phyloP scores from a whole-genome alignment of 257 asterid genomes.

The Fraxinus excelsior region DNA sequence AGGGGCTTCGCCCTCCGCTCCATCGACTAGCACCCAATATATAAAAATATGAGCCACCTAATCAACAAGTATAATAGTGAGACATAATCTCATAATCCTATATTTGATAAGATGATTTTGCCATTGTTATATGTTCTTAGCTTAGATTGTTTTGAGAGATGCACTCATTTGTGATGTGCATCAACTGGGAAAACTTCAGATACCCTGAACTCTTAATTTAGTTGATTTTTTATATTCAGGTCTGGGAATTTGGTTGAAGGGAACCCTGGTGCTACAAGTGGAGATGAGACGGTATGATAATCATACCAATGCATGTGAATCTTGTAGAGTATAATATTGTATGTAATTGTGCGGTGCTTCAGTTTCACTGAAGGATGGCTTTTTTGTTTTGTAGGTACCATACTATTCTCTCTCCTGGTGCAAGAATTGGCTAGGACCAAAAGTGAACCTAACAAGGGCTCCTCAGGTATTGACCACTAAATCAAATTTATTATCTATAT shows the following conservation, averaged over 20 bases:
- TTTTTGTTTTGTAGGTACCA: slow-evolving; percentile 67
- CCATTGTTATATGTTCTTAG: slow-evolving; percentile 17
- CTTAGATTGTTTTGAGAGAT: slow-evolving; percentile 17
- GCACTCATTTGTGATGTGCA: slow-evolving; percentile 22
- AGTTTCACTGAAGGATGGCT: slow-evolving; percentile 24
- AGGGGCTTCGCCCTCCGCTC: no score
- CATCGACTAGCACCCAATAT: no score
- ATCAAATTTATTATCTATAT: slow-evolving; percentile 13
- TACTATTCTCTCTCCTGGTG: slow-evolving; percentile 99
- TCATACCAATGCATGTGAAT: slow-evolving; percentile 17
- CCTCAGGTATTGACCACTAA: slow-evolving; percentile 68
- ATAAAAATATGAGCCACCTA: no score
- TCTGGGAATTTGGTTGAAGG: slow-evolving; percentile 96
- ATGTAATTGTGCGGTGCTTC: slow-evolving; percentile 14
- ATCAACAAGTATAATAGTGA: not conserved
- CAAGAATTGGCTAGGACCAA: slow-evolving; percentile 95
- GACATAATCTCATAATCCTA: slow-evolving; percentile 10
- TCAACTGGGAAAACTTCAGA: not conserved
- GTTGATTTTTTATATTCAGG: slow-evolving; percentile 48
- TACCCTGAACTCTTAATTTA: slow-evolving; percentile 19
- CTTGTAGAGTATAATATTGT: slow-evolving; percentile 17
- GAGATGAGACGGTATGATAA: slow-evolving; percentile 91
- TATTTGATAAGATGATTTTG: slow-evolving; percentile 16
- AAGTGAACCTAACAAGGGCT: slow-evolving; percentile 93
- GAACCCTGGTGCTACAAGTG: slow-evolving; percentile 82